Conservation (phyloP, 352 stramenopile species). For the Phytophthora melonis region DNA sequence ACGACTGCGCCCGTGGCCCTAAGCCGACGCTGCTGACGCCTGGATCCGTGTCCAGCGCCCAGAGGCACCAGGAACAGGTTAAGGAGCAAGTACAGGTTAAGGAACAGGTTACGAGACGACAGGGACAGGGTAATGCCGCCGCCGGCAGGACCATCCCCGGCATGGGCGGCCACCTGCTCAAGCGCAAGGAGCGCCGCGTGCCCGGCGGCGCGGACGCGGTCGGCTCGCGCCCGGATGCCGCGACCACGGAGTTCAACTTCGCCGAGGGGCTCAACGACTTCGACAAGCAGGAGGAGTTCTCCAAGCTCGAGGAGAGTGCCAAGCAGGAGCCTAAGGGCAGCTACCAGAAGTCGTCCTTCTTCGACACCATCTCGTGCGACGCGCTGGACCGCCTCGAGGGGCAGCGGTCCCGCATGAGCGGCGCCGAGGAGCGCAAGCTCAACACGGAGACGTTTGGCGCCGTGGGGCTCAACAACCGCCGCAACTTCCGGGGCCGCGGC, state of each 20-base stretch:
- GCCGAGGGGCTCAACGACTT: conserved; percentile 69
- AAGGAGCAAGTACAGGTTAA: background rate
- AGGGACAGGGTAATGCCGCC: too few species aligned
- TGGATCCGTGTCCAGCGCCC: conserved; percentile 49
- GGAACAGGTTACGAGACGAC: background rate
- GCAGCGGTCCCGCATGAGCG: conserved; percentile 70
- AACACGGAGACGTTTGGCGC: conserved; percentile 92
- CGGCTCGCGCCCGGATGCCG: conserved; percentile 23
- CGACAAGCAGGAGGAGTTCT: conserved; percentile 85
- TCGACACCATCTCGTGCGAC: conserved; percentile 92
- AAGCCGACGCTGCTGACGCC: conserved; percentile 65
- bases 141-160: conserved; percentile 67
- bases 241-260: conserved; percentile 80
- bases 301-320: conserved; percentile 57
- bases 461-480: conserved; percentile 87
- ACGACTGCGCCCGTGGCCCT: conserved; percentile 11
- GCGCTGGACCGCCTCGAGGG: conserved; percentile 84
- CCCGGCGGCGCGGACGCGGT: conserved; percentile 38
- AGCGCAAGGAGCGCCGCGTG: conserved; percentile 78
- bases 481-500: conserved; percentile 75
- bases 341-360: conserved; percentile 92
- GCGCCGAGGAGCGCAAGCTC: conserved; percentile 83
- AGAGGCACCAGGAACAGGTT: conserved; percentile 27
- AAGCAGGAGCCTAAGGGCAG: conserved; percentile 59
- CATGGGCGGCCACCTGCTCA: conserved; percentile 85